Evolutionary conservation across 2,329 filamentous ascomycete species (phyloP).

Genomic region (Neocatenulostroma microsporum): DNA sequence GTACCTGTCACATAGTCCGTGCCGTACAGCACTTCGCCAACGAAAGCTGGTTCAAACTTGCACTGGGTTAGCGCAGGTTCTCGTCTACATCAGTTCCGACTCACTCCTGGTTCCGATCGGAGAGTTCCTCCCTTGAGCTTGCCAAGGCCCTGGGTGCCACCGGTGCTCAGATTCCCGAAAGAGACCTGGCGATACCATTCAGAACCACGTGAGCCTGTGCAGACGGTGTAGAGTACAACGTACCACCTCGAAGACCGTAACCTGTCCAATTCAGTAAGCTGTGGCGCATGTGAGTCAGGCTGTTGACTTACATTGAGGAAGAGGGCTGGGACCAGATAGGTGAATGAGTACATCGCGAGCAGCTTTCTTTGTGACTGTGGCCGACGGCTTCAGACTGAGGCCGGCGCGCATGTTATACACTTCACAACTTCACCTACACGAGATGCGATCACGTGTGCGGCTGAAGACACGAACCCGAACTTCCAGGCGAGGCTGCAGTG

Average conservation of each 20-base stretch:
- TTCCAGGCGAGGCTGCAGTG: too few relatives aligned
- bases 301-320: conserved; percentile 3
- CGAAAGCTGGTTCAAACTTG: conserved; percentile 3
- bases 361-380: too few relatives aligned
- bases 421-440: too few relatives aligned
- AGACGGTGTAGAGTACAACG: not conserved
- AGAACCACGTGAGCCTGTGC: not conserved
- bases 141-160: conserved; percentile 4
- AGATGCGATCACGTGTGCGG: too few relatives aligned
- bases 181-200: too few relatives aligned
- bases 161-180: conserved; percentile 2
- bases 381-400: too few relatives aligned
- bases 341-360: conserved; percentile 3
- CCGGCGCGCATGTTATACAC: too few relatives aligned
- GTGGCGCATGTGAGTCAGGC: not conserved
- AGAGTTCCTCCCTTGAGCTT: conserved; percentile 1
- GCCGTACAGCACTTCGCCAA: conserved; percentile 1
- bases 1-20: conserved; percentile 4
- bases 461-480: too few relatives aligned
- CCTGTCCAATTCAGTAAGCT: not conserved
- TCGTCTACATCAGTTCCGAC: conserved; percentile 1
- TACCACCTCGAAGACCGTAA: conserved; percentile 4
- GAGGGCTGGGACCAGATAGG: conserved; percentile 3
- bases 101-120: not conserved
- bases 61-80: not conserved